Evolutionary conservation across 1,284 basidiomycete species (phyloP).

Genomic region (Ustilago nuda): DNA sequence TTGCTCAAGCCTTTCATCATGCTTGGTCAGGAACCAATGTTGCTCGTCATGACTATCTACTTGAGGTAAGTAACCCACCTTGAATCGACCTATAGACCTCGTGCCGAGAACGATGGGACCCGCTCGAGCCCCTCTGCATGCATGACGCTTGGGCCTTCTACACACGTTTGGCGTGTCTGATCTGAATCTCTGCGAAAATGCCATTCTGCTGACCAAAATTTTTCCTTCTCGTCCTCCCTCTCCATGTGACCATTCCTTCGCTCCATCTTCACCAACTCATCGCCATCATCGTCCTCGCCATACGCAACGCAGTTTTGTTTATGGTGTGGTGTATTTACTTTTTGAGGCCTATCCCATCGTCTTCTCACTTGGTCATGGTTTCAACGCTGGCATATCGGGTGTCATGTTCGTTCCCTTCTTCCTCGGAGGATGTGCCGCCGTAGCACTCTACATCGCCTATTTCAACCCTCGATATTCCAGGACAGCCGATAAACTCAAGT

Average conservation of each 20-base stretch:
- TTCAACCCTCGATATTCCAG: conserved; percentile 60
- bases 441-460: conserved; percentile 47
- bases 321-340: conserved; percentile 69
- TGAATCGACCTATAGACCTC: no score
- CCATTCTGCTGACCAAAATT: no score
- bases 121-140: no score
- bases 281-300: no score
- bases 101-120: no score
- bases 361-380: conserved; percentile 61
- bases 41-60: conserved; percentile 79
- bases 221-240: no score
- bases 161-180: no score
- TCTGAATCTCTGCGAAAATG: no score
- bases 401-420: conserved; percentile 69
- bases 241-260: no score
- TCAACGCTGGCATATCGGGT: conserved; percentile 62
- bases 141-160: no score
- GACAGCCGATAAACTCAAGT: conserved; percentile 45
- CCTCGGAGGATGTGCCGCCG: conserved; percentile 55
- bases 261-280: no score
- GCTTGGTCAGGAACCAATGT: conserved; percentile 80
- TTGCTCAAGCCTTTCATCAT: conserved; percentile 74
- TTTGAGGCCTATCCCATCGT: conserved; percentile 69
- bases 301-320: conserved; percentile 72
- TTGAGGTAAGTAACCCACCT: conserved; percentile 73